These are phyloP conservation scores for Eutrema yunnanense DNA, from an alignment of 345 rosid species.

Conservation along the genomic window DNA sequence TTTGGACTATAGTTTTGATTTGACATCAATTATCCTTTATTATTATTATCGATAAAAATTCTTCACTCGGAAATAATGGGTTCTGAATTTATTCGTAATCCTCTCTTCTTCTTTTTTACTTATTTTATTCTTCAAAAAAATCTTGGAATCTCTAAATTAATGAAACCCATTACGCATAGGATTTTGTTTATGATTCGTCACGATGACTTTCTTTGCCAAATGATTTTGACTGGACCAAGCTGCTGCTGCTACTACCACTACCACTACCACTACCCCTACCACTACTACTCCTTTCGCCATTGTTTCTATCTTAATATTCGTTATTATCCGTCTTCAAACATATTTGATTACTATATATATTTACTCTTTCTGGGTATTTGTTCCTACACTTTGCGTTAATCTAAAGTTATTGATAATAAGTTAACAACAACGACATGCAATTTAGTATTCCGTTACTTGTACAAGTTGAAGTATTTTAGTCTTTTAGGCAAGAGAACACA, in stretches of 20 bases:
- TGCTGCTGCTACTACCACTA: not conserved
- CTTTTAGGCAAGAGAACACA: not conserved
- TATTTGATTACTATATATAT: not conserved
- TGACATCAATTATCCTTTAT: not conserved
- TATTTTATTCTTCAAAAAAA: slow-evolving; percentile 1
- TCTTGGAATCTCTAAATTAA: not conserved
- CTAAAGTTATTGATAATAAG: slow-evolving; percentile 8
- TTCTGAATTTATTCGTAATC: slow-evolving; percentile 19
- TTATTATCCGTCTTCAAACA: slow-evolving; percentile 2
- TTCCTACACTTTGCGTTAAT: slow-evolving; percentile 11
- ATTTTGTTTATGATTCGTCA: not conserved
- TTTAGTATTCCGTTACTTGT: slow-evolving; percentile 7
- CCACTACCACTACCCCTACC: not conserved
- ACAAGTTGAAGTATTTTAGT: slow-evolving; percentile 3
- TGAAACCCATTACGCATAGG: not conserved
- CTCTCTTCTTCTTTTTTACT: not conserved
- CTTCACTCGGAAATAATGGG: slow-evolving; percentile 14
- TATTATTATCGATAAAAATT: not conserved
- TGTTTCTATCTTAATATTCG: not conserved
- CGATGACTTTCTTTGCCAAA: not conserved
- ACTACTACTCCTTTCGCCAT: not conserved
- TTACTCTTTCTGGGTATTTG: not conserved
- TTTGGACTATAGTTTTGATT: not conserved
- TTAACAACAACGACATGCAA: not conserved
- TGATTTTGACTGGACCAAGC: slow-evolving; percentile 9